Base-by-base conservation (phyloP, 441 rosid genomes). In the Gossypium aridum region DNA sequence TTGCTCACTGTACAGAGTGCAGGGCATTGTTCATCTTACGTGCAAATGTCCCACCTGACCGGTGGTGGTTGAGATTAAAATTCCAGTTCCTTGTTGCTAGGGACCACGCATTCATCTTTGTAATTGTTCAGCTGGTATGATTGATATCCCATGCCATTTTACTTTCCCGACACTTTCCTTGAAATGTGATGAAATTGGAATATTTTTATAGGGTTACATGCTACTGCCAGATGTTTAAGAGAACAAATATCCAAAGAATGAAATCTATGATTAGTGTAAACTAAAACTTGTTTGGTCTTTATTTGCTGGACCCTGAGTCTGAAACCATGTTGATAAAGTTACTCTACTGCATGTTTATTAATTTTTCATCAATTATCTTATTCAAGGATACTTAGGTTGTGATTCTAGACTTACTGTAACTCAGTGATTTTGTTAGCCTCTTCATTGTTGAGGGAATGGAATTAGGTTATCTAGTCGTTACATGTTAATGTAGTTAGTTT, bases 1-100 rank as follows among this genome's bases (percentile, higher is more conserved):
- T 96, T 88, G 91, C 98, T 73, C 99, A 96, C 80, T 96, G 99
- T 85, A 94, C 99, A 70, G 99, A 96, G 81, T 96, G 99, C 88
- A 89, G 98, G 82, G 98, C 97, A 13, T 79, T 84, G 78, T 96
- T 96, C 82, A 78, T 92, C 81, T 87, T 96, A 77, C 88, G 99
- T 69, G 95, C 98, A 72, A 94, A 96, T 86, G 93, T 92, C 59
- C 99, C 99, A 60, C 82, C 98, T 73, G 98, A 96, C 74, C 90
- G 99, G 77, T 96, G 99, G 99, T 92, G 99, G 99, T 80, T 94
- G 86, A 91, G 98, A 84, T 81, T 96, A 92, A 94, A 96, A 85
- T 96, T 96, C 81, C 98, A 94, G 88, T 85, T 96, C 78, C 91
- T 96, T 37, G 98, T 96, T 82, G 99, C 95, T 61, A 88, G 98